These are phyloP conservation scores for Talaromyces sp. DNA, from an alignment of 2,329 filamentous ascomycete genomes.

Conservation along the genomic window DNA sequence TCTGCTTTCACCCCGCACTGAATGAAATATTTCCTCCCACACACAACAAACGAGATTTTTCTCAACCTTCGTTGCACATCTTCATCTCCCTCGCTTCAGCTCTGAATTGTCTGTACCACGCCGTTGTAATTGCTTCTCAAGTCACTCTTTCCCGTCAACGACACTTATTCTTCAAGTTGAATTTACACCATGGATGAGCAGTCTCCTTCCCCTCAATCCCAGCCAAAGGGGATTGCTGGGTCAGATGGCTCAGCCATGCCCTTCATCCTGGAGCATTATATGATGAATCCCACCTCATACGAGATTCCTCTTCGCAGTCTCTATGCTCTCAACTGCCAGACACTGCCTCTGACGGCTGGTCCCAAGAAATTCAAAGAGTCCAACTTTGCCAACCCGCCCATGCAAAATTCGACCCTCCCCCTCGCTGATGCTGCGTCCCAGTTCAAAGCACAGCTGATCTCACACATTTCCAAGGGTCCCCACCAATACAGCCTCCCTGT, in stretches of 20 bases:
- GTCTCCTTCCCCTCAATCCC: constrained; percentile 21
- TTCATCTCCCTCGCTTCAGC: background rate
- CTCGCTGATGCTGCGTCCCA: constrained; percentile 39
- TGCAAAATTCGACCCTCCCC: constrained; percentile 22
- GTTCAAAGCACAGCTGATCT: constrained; percentile 41
- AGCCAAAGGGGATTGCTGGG: constrained; percentile 22
- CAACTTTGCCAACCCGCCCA: constrained; percentile 35
- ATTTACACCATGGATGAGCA: constrained; percentile 4
- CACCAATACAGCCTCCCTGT: constrained; percentile 61
- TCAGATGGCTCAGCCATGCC: constrained; percentile 44
- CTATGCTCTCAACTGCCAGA: constrained; percentile 62
- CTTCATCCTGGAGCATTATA: constrained; percentile 59
- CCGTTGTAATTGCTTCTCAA: background rate
- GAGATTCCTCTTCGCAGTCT: constrained; percentile 66
- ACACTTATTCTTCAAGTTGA: background rate
- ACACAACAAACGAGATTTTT: background rate
- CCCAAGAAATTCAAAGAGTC: constrained; percentile 30
- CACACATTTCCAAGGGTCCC: constrained; percentile 57
- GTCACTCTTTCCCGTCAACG: background rate
- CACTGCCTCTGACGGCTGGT: constrained; percentile 30
- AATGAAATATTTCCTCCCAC: background rate
- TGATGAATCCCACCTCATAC: constrained; percentile 61
- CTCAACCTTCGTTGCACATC: background rate
- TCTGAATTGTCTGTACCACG: background rate
- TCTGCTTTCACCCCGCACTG: background rate